A percentile compares a stretch with the other conserved stretches of the same genome.
Conservation (phyloP, 495 filamentous ascomycete genomes). For the Clavariopsis aquatica region DNA sequence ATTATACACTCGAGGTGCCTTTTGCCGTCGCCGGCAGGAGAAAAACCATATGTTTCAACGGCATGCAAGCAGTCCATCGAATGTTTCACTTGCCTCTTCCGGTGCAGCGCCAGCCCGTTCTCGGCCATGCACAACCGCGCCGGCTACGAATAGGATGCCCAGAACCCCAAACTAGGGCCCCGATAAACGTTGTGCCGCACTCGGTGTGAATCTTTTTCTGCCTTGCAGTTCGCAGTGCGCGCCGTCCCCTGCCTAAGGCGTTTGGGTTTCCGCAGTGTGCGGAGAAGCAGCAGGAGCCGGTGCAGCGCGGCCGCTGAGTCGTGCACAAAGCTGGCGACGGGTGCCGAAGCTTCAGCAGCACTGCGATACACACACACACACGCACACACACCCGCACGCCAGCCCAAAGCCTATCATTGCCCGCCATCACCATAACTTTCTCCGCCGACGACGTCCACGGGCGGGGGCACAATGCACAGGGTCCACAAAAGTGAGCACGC, state of each 20-base stretch:
- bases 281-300: neutral
- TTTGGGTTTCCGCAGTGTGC: constrained; percentile 1
- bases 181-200: neutral
- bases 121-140: neutral
- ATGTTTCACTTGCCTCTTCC: neutral
- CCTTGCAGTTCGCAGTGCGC: neutral
- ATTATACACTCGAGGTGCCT: constrained; percentile 13
- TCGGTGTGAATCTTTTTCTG: neutral
- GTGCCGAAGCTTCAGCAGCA: neutral
- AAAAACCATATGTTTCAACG: neutral
- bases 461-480: neutral
- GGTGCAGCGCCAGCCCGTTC: neutral
- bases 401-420: too few relatives aligned
- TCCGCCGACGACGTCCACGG: too few relatives aligned
- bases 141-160: neutral
- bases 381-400: neutral
- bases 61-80: neutral
- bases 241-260: neutral
- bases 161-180: neutral
- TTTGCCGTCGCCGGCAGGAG: neutral
- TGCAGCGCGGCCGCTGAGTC: neutral
- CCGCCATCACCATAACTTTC: too few relatives aligned
- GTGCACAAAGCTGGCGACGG: neutral
- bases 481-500: neutral
- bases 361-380: too few relatives aligned